phyloP scores from a whole-genome alignment of 441 rosid species.

The Sinapis alba region DNA sequence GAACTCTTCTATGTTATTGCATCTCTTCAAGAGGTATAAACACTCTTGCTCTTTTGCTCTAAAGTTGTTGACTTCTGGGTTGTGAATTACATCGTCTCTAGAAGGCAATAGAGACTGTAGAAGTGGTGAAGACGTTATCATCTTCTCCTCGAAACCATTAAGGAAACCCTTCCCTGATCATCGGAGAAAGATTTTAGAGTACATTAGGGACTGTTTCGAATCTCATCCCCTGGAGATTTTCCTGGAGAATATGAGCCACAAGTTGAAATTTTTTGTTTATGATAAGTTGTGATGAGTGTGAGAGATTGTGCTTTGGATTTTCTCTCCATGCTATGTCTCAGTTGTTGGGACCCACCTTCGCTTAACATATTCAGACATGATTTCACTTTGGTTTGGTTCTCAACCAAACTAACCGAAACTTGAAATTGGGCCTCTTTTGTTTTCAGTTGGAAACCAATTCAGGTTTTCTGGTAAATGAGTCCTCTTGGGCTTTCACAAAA shows the following conservation, averaged over 20 bases:
- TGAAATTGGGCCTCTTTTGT: neutral
- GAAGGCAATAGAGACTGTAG: constrained; percentile 33
- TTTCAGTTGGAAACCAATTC: neutral
- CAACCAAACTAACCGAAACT: constrained; percentile 12
- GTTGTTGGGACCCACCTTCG: constrained; percentile 27
- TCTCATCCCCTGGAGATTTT: constrained; percentile 35
- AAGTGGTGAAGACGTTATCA: constrained; percentile 33
- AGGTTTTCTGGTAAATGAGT: neutral
- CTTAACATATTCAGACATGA: neutral
- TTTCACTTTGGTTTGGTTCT: constrained; percentile 12
- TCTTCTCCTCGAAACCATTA: constrained; percentile 23
- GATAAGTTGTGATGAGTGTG: constrained; percentile 32
- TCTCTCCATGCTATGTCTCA: constrained; percentile 23
- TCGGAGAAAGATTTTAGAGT: neutral
- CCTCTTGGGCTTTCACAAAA: neutral
- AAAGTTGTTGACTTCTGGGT: constrained; percentile 26
- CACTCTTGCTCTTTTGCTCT: constrained; percentile 59
- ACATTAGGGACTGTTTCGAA: constrained; percentile 9
- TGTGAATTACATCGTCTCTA: constrained; percentile 20
- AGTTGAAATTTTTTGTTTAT: neutral
- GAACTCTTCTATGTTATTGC: constrained; percentile 63
- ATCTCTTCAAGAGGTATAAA: constrained; percentile 56
- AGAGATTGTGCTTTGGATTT: constrained; percentile 29
- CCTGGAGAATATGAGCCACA: constrained; percentile 36
- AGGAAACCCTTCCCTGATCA: neutral